Conservation (phyloP, 352 stramenopile genomes). For the Phytophthora vignae region DNA sequence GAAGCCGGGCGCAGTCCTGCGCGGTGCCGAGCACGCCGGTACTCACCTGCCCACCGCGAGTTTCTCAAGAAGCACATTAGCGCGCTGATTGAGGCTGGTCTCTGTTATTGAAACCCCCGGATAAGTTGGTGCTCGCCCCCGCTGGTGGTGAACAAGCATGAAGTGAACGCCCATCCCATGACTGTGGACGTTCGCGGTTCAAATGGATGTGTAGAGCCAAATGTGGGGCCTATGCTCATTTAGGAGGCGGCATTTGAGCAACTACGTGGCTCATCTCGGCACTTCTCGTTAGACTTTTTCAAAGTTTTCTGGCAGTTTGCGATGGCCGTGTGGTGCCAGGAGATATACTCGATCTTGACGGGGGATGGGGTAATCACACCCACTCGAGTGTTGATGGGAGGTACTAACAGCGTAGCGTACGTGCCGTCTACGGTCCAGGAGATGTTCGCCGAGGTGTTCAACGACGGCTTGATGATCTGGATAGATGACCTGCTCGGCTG, state of each 20-base stretch:
- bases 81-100: background rate
- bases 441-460: too few relatives aligned
- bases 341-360: conserved; percentile 9
- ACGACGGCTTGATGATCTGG: too few relatives aligned
- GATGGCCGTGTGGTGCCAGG: background rate
- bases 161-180: background rate
- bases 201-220: background rate
- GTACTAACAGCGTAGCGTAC: too few relatives aligned
- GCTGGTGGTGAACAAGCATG: background rate
- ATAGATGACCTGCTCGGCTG: too few relatives aligned
- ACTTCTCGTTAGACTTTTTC: background rate
- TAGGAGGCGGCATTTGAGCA: background rate
- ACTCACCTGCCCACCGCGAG: background rate
- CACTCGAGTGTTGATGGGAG: too few relatives aligned
- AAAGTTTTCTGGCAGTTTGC: background rate
- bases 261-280: background rate
- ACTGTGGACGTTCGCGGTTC: background rate
- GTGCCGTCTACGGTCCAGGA: too few relatives aligned
- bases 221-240: background rate
- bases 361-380: too few relatives aligned
- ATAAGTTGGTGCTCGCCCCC: background rate
- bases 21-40: background rate
- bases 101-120: background rate
- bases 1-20: background rate
- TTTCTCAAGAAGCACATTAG: conserved; percentile 21